Evolutionary conservation across 2,329 filamentous ascomycete species (phyloP).

Genomic region (Fusarium haematococcum): DNA sequence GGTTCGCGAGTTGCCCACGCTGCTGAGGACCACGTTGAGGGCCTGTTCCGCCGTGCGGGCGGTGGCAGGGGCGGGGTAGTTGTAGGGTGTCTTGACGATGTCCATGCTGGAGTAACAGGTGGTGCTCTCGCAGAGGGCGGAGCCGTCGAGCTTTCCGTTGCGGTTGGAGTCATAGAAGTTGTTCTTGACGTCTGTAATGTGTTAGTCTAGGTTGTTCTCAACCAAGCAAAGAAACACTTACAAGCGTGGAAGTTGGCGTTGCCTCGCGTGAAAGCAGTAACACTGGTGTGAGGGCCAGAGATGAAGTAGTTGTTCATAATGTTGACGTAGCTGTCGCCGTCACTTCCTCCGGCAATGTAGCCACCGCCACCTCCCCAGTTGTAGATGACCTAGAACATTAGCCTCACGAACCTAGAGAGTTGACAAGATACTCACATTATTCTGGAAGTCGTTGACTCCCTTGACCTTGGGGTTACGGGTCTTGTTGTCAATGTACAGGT

Average conservation of each 20-base stretch:
- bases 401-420: not conserved
- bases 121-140: constrained; percentile 54
- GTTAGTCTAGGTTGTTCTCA: not conserved
- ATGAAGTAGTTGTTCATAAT: constrained; percentile 70
- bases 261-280: constrained; percentile 65
- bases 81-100: constrained; percentile 53
- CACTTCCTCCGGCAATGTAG: constrained; percentile 65
- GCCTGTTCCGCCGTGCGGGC: constrained; percentile 55
- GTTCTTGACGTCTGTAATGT: constrained; percentile 54
- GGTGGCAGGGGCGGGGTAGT: constrained; percentile 57
- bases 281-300: constrained; percentile 61
- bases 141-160: constrained; percentile 62
- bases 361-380: constrained; percentile 67
- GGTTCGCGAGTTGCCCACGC: constrained; percentile 56
- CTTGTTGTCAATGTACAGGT: constrained; percentile 69
- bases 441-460: constrained; percentile 65
- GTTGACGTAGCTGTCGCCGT: constrained; percentile 60
- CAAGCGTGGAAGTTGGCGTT: constrained; percentile 65
- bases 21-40: constrained; percentile 53
- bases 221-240: constrained; percentile 24
- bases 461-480: constrained; percentile 69
- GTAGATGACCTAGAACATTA: constrained; percentile 57
- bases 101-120: constrained; percentile 61
- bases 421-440: constrained; percentile 45
- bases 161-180: constrained; percentile 65